A percentile compares a stretch with the other conserved stretches of the same genome.
Evolutionary conservation across 75 land plant genomes (phyloP).

Genomic region (Azolla pinnata): DNA sequence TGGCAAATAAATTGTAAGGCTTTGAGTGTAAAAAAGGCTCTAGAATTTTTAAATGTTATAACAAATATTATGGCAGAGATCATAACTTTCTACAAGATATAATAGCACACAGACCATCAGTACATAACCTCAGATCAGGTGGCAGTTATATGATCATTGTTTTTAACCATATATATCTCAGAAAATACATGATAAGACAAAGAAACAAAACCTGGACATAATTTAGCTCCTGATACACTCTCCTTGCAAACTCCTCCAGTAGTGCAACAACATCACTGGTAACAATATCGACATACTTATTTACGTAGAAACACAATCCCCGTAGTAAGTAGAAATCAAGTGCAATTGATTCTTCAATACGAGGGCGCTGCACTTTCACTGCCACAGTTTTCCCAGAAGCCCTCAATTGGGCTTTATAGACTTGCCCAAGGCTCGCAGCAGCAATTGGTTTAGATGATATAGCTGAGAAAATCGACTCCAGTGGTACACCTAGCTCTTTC

Average conservation of each 20-base stretch:
- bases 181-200: neutral
- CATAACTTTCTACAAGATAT: neutral
- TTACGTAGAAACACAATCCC: constrained; percentile 53
- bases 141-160: too few species aligned
- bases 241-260: constrained; percentile 90
- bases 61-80: neutral
- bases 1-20: too few species aligned
- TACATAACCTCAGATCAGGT: too few species aligned
- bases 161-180: too few species aligned
- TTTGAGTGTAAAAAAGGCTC: too few species aligned
- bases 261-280: constrained; percentile 88
- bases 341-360: constrained; percentile 77
- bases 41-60: too few species aligned
- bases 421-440: constrained; percentile 96
- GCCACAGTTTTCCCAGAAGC: constrained; percentile 79
- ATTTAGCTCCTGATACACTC: constrained; percentile 97
- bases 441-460: constrained; percentile 87
- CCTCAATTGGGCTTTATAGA: constrained; percentile 77
- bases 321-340: constrained; percentile 81
- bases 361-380: constrained; percentile 93
- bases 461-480: constrained; percentile 58
- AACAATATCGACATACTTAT: constrained; percentile 72
- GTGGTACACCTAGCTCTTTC: constrained; percentile 54
- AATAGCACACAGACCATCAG: too few species aligned
- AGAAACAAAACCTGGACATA: constrained; percentile 74